Percentiles rank a stretch among this genome's conserved stretches.
phyloP scores from a whole-genome alignment of 768 basidiomycete species.

The Pisolithus sp. region DNA sequence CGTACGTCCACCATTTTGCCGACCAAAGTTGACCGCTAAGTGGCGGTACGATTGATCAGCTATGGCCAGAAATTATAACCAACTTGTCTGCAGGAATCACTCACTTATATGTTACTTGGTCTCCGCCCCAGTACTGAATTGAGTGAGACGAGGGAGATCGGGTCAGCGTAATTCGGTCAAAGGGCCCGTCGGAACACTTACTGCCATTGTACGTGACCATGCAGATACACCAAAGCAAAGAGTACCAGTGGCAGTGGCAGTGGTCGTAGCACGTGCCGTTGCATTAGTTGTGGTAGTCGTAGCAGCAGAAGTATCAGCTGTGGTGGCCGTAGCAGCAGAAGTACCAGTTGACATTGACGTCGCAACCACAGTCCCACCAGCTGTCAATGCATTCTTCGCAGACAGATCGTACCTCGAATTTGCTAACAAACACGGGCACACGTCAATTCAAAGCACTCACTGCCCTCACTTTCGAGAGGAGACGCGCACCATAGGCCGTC shows the following conservation, averaged over 20 bases:
- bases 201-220: slow-evolving; percentile 34
- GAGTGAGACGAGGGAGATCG: not conserved
- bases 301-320: slow-evolving; percentile 6
- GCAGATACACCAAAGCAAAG: slow-evolving; percentile 39
- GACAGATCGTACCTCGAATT: slow-evolving; percentile 38
- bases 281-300: slow-evolving; percentile 1
- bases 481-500: slow-evolving; percentile 36
- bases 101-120: slow-evolving; percentile 36
- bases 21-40: slow-evolving; percentile 44
- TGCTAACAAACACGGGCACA: slow-evolving; percentile 17
- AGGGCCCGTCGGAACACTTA: slow-evolving; percentile 17
- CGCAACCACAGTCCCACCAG: slow-evolving; percentile 4
- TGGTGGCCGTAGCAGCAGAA: slow-evolving; percentile 9
- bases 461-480: not conserved
- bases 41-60: not conserved
- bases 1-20: slow-evolving; percentile 43
- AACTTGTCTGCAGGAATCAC: slow-evolving; percentile 5
- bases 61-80: not conserved
- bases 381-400: slow-evolving; percentile 35
- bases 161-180: not conserved
- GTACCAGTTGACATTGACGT: slow-evolving; percentile 23
- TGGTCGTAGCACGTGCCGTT: not conserved
- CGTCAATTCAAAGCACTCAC: not conserved
- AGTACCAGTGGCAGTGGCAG: slow-evolving; percentile 15
- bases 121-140: slow-evolving; percentile 38